Evolutionary conservation across 768 basidiomycete species (phyloP).

Genomic region (Lactifluus hygrophoroides): DNA sequence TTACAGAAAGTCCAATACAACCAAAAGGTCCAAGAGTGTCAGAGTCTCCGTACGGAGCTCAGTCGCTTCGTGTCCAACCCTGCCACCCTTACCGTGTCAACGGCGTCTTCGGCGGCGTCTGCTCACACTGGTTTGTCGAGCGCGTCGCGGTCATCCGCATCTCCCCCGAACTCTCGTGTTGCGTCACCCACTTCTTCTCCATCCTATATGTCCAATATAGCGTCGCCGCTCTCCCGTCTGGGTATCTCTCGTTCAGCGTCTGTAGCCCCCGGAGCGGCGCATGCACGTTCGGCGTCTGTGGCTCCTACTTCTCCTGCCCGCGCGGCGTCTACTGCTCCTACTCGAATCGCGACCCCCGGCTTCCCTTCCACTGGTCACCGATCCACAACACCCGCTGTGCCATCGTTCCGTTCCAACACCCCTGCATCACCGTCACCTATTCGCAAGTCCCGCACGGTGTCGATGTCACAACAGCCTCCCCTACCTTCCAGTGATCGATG

Average conservation of each 20-base stretch:
- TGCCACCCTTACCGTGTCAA: slow-evolving; percentile 6
- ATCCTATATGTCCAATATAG: slow-evolving; percentile 5
- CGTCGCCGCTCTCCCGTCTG: slow-evolving; percentile 11
- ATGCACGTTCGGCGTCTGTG: slow-evolving; percentile 15
- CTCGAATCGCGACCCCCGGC: slow-evolving; percentile 15
- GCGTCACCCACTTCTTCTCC: slow-evolving; percentile 19
- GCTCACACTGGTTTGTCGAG: slow-evolving; percentile 21
- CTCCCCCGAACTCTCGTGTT: slow-evolving; percentile 20
- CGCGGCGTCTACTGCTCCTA: slow-evolving; percentile 8
- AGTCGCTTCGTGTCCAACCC: slow-evolving; percentile 17
- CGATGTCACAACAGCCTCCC: slow-evolving; percentile 13
- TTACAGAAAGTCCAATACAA: slow-evolving; percentile 18
- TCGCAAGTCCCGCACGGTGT: slow-evolving; percentile 20
- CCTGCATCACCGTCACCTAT: slow-evolving; percentile 12
- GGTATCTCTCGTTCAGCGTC: slow-evolving; percentile 14
- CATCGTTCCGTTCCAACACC: slow-evolving; percentile 12
- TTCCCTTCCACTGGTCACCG: slow-evolving; percentile 7
- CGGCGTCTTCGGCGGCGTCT: slow-evolving; percentile 10
- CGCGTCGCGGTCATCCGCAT: slow-evolving; percentile 13
- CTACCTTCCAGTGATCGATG: slow-evolving; percentile 14
- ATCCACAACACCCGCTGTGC: slow-evolving; percentile 12
- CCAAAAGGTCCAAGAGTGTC: slow-evolving; percentile 23
- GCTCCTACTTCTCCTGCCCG: slow-evolving; percentile 11
- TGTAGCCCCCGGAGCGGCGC: slow-evolving; percentile 5
- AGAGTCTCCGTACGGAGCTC: slow-evolving; percentile 20